Base-by-base conservation (phyloP, 106 monocot genomes). In the Dendrobium huoshanense region DNA sequence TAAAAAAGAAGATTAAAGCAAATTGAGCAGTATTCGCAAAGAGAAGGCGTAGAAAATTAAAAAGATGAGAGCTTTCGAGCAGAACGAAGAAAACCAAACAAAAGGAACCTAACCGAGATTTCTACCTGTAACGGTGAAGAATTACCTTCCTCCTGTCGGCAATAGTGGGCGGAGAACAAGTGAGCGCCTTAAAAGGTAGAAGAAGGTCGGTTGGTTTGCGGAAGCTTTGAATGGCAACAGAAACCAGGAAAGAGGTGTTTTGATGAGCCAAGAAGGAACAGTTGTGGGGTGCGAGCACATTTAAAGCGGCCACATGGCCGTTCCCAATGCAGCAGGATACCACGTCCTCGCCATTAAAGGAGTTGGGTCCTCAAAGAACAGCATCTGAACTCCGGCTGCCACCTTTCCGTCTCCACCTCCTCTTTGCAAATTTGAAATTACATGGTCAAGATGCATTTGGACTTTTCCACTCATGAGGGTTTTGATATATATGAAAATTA, bases 291-390 rank as follows among this genome's bases (percentile, higher is more conserved):
- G 33, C n/a, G 9, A 44, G 74, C 2, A 42, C 74, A 74, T 74
- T 74, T 44, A 74, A 74, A 44, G 74, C 74, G 31, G 10, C 43
- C 74, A 74, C 74, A 44, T 74, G 74, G 44, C 5, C 43, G 41
- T 44, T 74, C 74, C 74, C 41, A 74, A 44, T 20, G 74, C 18
- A 20, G 29, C 41, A 51, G 51, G 51, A 13, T 51, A 51, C 10
- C 51, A 51, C 13, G 51, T 51, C 51, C 51, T 51, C 0, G 8
- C 45, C 45, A 45, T 45, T 45, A 45, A 45, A 45, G 45, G 45
- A 16, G 58, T 20, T 20, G 58, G 58, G 58, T 58, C 58, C 58
- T 55, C 16, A 13, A 4, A 13, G 16, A 17, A 58, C 10, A 20
- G 58, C 4, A 13, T 58, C 58, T 7, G 25, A 65, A 20, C 64